Conservation (phyloP, 768 basidiomycete genomes). For the Boletus reticulatus region DNA sequence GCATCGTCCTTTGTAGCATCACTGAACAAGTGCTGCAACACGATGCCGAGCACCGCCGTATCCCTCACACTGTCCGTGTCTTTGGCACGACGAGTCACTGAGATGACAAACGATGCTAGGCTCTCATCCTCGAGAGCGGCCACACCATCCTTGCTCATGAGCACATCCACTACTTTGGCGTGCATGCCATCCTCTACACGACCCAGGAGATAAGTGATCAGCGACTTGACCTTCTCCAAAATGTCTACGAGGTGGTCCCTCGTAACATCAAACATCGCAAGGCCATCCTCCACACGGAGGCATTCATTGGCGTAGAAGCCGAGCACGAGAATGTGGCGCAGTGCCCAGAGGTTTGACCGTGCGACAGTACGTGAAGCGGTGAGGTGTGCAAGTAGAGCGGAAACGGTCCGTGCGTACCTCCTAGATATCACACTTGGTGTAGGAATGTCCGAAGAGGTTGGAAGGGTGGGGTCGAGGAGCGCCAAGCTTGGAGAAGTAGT, state of each 20-base stretch:
- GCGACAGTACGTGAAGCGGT: slow-evolving; percentile 59
- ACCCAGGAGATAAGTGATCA: slow-evolving; percentile 61
- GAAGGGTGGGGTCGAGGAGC: slow-evolving; percentile 58
- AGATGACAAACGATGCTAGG: slow-evolving; percentile 30
- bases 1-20: slow-evolving; percentile 63
- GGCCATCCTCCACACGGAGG: slow-evolving; percentile 49
- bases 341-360: slow-evolving; percentile 56
- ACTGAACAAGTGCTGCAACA: slow-evolving; percentile 59
- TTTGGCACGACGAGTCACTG: slow-evolving; percentile 31
- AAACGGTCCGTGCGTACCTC: slow-evolving; percentile 60
- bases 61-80: slow-evolving; percentile 50
- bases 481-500: slow-evolving; percentile 55
- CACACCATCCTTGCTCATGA: slow-evolving; percentile 27
- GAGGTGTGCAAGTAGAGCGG: slow-evolving; percentile 55
- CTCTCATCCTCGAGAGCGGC: slow-evolving; percentile 20
- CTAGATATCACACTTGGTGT: slow-evolving; percentile 10
- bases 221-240: slow-evolving; percentile 44
- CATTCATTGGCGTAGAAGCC: slow-evolving; percentile 62
- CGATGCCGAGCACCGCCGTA: slow-evolving; percentile 53
- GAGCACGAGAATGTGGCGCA: slow-evolving; percentile 69
- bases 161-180: slow-evolving; percentile 35
- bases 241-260: slow-evolving; percentile 36
- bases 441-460: slow-evolving; percentile 35
- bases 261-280: slow-evolving; percentile 36
- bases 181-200: slow-evolving; percentile 53